phyloP scores from a whole-genome alignment of 139 green algal species.

The Zygnema cylindricum region DNA sequence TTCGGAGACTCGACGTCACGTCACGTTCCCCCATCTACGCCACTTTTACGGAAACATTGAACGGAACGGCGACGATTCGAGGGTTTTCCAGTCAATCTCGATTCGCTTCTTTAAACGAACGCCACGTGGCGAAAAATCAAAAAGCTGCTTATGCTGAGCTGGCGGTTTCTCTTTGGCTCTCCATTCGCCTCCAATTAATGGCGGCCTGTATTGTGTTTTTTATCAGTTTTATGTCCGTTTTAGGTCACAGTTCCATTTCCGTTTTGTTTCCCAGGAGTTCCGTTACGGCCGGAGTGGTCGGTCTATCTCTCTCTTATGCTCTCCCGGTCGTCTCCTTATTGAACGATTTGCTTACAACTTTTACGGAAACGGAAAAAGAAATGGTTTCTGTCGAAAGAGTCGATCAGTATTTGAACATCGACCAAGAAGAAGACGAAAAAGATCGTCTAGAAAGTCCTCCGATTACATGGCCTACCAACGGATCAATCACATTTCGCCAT shows the following conservation, averaged over 20 bases:
- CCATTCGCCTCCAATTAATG: slow-evolving; percentile 72
- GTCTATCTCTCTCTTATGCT: slow-evolving; percentile 58
- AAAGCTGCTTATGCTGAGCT: slow-evolving; percentile 62
- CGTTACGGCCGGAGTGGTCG: slow-evolving; percentile 7
- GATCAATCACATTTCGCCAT: slow-evolving; percentile 70
- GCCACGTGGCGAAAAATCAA: slow-evolving; percentile 63
- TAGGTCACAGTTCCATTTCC: no score
- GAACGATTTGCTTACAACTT: slow-evolving; percentile 81
- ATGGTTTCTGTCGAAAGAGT: slow-evolving; percentile 70
- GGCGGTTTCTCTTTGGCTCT: slow-evolving; percentile 76
- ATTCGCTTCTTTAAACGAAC: slow-evolving; percentile 32
- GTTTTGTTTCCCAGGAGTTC: no score
- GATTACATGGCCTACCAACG: slow-evolving; percentile 69
- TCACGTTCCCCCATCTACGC: slow-evolving; percentile 80
- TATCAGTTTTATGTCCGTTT: no score
- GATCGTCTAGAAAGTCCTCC: no score
- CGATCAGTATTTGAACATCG: no score
- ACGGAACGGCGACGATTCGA: slow-evolving; percentile 76
- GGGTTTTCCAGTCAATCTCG: slow-evolving; percentile 33
- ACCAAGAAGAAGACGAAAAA: no score
- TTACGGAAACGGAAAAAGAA: slow-evolving; percentile 82
- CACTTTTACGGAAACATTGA: slow-evolving; percentile 75
- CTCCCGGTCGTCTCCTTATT: slow-evolving; percentile 85
- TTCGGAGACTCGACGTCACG: slow-evolving; percentile 87
- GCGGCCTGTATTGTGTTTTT: no score